A percentile compares a stretch with the other conserved stretches of the same genome.
Conservation (phyloP, 805 yeast genomes). For the Saturnispora sanitii region DNA sequence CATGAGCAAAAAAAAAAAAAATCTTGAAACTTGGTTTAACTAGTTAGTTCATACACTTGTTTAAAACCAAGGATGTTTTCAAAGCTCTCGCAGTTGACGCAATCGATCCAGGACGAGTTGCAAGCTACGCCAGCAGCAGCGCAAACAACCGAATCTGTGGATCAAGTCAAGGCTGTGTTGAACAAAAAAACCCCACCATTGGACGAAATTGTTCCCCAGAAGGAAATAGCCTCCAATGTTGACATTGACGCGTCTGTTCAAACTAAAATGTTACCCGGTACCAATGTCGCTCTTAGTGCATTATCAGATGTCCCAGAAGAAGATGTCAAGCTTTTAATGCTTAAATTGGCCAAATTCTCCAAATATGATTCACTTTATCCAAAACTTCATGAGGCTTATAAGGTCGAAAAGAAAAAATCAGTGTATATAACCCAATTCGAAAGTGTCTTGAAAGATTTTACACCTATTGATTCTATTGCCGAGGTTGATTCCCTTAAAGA, state of each 20-base stretch:
- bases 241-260: slow-evolving; percentile 1
- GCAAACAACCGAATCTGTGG: slow-evolving; percentile 17
- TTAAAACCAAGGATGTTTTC: slow-evolving; percentile 5
- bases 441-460: slow-evolving; percentile 58
- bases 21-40: too few species aligned
- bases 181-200: background rate
- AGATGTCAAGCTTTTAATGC: slow-evolving; percentile 27
- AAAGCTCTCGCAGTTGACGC: slow-evolving; percentile 4
- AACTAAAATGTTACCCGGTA: slow-evolving; percentile 18
- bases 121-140: slow-evolving; percentile 15
- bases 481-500: slow-evolving; percentile 66
- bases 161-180: slow-evolving; percentile 17
- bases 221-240: background rate
- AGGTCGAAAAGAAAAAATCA: slow-evolving; percentile 60
- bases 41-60: too few species aligned
- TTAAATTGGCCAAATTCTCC: slow-evolving; percentile 61
- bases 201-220: background rate
- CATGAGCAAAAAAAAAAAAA: too few species aligned
- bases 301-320: slow-evolving; percentile 17
- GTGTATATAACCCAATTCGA: slow-evolving; percentile 57
- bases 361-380: slow-evolving; percentile 93
- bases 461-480: slow-evolving; percentile 68
- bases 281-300: slow-evolving; percentile 27
- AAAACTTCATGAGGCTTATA: slow-evolving; percentile 70
- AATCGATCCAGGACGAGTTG: slow-evolving; percentile 24